Conservation (phyloP, 129 eudicot genomes). For the Calendula officinalis region DNA sequence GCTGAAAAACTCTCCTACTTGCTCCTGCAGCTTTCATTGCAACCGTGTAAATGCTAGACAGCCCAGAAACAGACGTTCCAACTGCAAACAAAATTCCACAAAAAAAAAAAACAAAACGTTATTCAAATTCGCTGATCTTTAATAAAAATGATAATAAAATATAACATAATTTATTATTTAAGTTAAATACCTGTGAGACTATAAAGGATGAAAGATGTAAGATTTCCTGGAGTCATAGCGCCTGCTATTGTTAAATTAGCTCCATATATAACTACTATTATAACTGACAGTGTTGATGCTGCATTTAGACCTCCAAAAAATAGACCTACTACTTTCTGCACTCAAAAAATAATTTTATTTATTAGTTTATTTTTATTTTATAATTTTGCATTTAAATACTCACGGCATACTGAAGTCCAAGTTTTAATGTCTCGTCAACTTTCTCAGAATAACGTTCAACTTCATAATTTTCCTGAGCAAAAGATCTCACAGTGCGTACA, state of each 20-base stretch:
- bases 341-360: conserved; percentile 5
- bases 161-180: not conserved
- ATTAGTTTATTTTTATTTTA: not conserved
- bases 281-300: conserved; percentile 86
- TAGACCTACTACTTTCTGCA: conserved; percentile 80
- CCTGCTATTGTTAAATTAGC: conserved; percentile 77
- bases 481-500: conserved; percentile 84
- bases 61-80: conserved; percentile 74
- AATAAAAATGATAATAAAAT: not conserved
- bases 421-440: conserved; percentile 81
- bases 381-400: conserved; percentile 31
- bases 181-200: conserved; percentile 69
- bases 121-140: conserved; percentile 9
- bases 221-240: conserved; percentile 68
- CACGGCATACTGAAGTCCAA: conserved; percentile 89
- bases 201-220: conserved; percentile 93
- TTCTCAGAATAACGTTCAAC: conserved; percentile 65
- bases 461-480: conserved; percentile 80
- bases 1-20: conserved; percentile 91
- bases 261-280: conserved; percentile 82
- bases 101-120: not conserved
- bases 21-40: conserved; percentile 99
- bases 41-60: conserved; percentile 79
- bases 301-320: conserved; percentile 90
- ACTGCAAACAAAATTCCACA: conserved; percentile 51